Conservation (phyloP, 306 rosid genomes). For the Quercus agrifolia region DNA sequence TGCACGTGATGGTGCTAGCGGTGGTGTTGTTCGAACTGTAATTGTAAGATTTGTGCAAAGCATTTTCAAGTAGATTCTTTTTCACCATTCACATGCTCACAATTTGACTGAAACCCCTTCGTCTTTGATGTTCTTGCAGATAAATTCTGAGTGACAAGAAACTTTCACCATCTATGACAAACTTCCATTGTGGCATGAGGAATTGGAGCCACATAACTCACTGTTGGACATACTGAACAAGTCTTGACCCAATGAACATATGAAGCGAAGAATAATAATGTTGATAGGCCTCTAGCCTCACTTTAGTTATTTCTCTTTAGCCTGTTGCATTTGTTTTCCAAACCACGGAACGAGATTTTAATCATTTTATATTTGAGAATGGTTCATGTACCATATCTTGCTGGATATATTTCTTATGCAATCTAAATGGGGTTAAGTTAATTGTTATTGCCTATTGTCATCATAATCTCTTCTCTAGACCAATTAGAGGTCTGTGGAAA, state of each 20-base stretch:
- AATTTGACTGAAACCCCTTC: no score
- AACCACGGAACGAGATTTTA: background rate
- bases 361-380: background rate
- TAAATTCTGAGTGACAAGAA: conserved; percentile 81
- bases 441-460: no score
- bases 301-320: background rate
- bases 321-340: background rate
- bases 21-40: no score
- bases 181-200: conserved; percentile 93
- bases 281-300: conserved; percentile 14
- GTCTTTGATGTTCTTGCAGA: no score
- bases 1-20: no score
- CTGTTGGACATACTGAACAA: conserved; percentile 65
- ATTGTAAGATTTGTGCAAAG: no score
- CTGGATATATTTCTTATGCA: no score
- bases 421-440: no score
- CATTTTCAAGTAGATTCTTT: no score
- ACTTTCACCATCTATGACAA: conserved; percentile 64
- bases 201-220: conserved; percentile 72
- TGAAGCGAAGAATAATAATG: conserved; percentile 19
- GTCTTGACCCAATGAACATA: conserved; percentile 81
- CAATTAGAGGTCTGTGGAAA: no score
- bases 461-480: no score
- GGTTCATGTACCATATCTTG: conserved; percentile 1
- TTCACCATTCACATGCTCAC: no score